Evolutionary conservation across 1,284 basidiomycete genomes (phyloP), one percentile per base, ranked within the genome.

Genomic region (Athelia sp.): DNA sequence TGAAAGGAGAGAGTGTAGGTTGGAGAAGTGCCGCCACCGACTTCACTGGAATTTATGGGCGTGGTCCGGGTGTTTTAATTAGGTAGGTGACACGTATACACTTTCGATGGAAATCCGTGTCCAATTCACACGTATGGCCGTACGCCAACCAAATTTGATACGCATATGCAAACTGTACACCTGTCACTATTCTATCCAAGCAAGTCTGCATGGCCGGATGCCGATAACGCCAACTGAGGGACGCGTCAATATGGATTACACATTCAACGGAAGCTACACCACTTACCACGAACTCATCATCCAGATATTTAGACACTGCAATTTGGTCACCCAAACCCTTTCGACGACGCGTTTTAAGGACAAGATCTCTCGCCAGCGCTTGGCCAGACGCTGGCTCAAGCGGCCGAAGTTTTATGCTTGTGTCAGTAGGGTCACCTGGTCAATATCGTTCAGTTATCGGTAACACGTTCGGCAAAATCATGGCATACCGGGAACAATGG

Each of bases 371-470:
- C 46, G 93, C 91, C 38, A 95, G 74, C 21, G 88, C 89, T 65
- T 98, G 92, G 11, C 95, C 93, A 44, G 93, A 93, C 22, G 97
- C 97, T 46, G 97, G 97, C 67, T 99, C 97, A 51, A 99, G 75
- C 50, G 97, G 96, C 53, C 95, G 81, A 52, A 99, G 82, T 68
- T 93, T 91, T 69, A 99, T 95, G 55, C 84, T 89, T 55, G 88
- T 92, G 72, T 99, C 97, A 57, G 90, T 95, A 42, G 97, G 97
- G 72, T 98, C 95, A 65, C 90, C 90, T 91, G 54, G 18, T 52
- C 44, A 48, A 43, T 9, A 19, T 42, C 21, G 48, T 48, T 19
- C 47, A n/a, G 54, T 1, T 49, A 29, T 29, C 43, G n/a, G 17
- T 32, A 18, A 46, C 26, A 46, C 36, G 10, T 44, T 26, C 23